Evolutionary conservation across 257 asterid species (phyloP), one percentile per base, ranked within the genome.

Genomic region (Plantago ovata): DNA sequence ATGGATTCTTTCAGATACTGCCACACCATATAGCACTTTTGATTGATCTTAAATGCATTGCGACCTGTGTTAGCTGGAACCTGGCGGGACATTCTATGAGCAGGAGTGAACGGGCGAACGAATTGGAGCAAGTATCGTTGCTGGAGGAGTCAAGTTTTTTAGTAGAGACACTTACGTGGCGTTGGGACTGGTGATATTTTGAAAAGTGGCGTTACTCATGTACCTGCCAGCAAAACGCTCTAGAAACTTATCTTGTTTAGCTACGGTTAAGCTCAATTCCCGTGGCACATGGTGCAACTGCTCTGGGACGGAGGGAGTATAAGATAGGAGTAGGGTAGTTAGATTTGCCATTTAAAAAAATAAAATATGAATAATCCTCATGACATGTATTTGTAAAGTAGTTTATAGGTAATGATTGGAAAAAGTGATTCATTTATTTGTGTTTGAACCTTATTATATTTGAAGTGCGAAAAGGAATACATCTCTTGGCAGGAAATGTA

Each of bases 301-400:
- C 56, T 62, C n/a, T n/a, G n/a, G n/a, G n/a, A n/a, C n/a, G n/a
- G n/a, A n/a, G n/a, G n/a, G n/a, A n/a, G n/a, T n/a, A n/a, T n/a
- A n/a, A n/a, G n/a, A n/a, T n/a, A n/a, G n/a, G n/a, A n/a, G n/a
- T n/a, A n/a, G n/a, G 2, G 61, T 44, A 52, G 50, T 43, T 1
- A 71, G 76, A 48, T 65, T 57, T 14, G 22, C 38, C 52, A 73
- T n/a, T n/a, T n/a, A n/a, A n/a, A n/a, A n/a, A n/a, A n/a, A n/a
- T n/a, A n/a, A n/a, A n/a, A n/a, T n/a, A n/a, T n/a, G n/a, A n/a
- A n/a, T n/a, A n/a, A n/a, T n/a, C n/a, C n/a, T n/a, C n/a, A n/a
- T n/a, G n/a, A n/a, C n/a, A n/a, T n/a, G n/a, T n/a, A n/a, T n/a
- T n/a, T n/a, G n/a, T n/a, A n/a, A n/a, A n/a, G n/a, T n/a, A n/a